Conservation (phyloP, 2,329 filamentous ascomycete species). For the Colletotrichum somersetense region DNA sequence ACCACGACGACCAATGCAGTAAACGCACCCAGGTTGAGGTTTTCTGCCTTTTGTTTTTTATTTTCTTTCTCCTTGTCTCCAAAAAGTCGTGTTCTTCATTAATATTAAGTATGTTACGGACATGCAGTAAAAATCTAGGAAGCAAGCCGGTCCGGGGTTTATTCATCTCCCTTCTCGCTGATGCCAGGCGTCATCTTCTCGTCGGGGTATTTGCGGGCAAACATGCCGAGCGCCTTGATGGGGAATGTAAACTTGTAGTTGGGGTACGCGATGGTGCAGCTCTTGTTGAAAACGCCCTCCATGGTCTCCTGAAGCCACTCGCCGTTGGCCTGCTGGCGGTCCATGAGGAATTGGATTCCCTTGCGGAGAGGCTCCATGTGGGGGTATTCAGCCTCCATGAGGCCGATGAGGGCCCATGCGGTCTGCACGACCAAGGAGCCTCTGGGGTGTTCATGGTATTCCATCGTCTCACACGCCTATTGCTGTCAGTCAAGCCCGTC, state of each 20-base stretch:
- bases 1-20: not conserved
- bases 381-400: conserved; percentile 87
- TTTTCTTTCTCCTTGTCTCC: not conserved
- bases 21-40: not conserved
- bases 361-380: conserved; percentile 78
- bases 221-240: conserved; percentile 94
- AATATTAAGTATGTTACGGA: conserved; percentile 16
- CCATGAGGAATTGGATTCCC: conserved; percentile 85
- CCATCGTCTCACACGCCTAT: conserved; percentile 80
- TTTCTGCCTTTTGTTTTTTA: not conserved
- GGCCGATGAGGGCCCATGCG: conserved; percentile 85
- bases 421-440: conserved; percentile 94
- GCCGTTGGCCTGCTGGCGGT: conserved; percentile 86
- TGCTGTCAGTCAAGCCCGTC: conserved; percentile 29
- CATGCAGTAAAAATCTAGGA: not conserved
- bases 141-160: not conserved
- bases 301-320: conserved; percentile 97
- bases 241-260: conserved; percentile 99
- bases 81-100: conserved; percentile 3
- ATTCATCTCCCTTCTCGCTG: conserved; percentile 23
- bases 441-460: conserved; percentile 79
- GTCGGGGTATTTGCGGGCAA: conserved; percentile 78
- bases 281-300: conserved; percentile 99
- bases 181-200: conserved; percentile 60
- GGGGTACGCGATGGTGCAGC: conserved; percentile 98